Percentiles rank a stretch among this genome's conserved stretches.
Conservation (phyloP, 176 grass and related monocot genomes). For the Oryza australiensis region DNA sequence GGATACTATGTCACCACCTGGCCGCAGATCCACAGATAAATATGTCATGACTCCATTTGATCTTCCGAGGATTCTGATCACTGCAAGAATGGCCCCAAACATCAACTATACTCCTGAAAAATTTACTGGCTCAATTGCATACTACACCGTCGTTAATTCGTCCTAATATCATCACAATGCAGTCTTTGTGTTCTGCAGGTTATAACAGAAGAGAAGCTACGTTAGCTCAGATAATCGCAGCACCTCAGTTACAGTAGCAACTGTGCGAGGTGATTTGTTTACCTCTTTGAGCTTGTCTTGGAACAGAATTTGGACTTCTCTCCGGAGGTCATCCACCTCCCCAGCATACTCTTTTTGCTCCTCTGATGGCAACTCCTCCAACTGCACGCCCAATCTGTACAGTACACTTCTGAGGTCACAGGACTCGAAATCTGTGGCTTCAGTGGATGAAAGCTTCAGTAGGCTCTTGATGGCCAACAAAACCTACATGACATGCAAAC, state of each 20-base stretch:
- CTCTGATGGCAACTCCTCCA: constrained; percentile 61
- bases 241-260: background rate
- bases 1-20: background rate
- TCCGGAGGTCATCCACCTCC: constrained; percentile 73
- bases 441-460: constrained; percentile 55
- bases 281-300: constrained; percentile 64
- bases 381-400: constrained; percentile 54
- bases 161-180: background rate
- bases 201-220: background rate
- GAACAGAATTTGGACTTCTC: constrained; percentile 65
- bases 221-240: constrained; percentile 5
- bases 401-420: constrained; percentile 46
- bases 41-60: background rate
- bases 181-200: background rate
- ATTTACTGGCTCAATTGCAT: background rate
- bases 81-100: background rate
- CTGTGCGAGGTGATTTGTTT: background rate
- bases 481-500: constrained; percentile 36
- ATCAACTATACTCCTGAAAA: constrained; percentile 1
- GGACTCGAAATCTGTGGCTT: constrained; percentile 53
- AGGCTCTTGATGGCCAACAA: constrained; percentile 73
- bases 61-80: background rate
- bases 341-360: constrained; percentile 64
- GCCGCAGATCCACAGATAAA: background rate
- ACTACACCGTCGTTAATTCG: background rate